These are phyloP conservation scores for Neurospora sp. DNA, from an alignment of 495 filamentous ascomycete genomes.

Conservation along the genomic window DNA sequence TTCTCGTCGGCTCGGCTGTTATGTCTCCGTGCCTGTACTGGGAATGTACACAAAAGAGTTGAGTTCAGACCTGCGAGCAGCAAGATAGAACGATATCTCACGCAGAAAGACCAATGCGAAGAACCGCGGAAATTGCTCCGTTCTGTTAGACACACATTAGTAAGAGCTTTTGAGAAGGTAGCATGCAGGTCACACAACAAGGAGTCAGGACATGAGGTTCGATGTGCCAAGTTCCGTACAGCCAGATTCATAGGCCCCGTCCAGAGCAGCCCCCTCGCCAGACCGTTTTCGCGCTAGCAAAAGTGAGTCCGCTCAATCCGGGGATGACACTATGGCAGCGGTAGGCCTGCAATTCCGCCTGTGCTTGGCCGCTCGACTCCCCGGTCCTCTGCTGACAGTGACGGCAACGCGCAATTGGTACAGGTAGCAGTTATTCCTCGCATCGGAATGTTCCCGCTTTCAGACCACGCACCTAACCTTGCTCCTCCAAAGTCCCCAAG, in stretches of 20 bases:
- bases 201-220: neutral
- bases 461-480: neutral
- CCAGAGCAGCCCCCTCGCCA: too few relatives aligned
- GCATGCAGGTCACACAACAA: neutral
- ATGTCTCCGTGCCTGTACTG: neutral
- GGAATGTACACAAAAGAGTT: neutral
- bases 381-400: neutral
- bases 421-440: neutral
- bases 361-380: neutral
- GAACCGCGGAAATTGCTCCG: neutral
- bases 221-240: neutral
- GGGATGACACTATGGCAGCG: neutral
- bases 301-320: neutral
- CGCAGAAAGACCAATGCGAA: neutral
- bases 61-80: neutral
- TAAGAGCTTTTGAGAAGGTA: neutral
- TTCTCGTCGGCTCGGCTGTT: neutral
- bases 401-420: too few relatives aligned
- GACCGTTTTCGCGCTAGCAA: neutral
- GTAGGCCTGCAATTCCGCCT: neutral
- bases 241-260: neutral
- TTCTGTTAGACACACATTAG: neutral
- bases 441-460: neutral
- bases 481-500: neutral
- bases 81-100: neutral